Conservation (phyloP, 73 alveolate genomes). For the Uronychia setigera region DNA sequence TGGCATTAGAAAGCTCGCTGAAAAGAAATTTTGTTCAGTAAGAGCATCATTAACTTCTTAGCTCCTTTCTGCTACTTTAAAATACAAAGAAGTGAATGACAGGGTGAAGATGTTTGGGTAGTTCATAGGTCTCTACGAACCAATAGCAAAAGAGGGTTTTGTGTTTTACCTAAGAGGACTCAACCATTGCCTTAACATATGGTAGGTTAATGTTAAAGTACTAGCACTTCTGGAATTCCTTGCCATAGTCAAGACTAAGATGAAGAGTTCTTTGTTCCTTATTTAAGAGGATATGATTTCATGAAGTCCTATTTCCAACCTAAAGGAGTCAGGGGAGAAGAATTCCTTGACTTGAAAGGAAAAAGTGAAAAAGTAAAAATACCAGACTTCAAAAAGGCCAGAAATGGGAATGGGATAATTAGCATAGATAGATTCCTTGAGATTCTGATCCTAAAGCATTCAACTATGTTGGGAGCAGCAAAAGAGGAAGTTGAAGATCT, state of each 20-base stretch:
- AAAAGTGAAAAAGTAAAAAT: constrained; percentile 21
- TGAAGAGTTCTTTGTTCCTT: constrained; percentile 20
- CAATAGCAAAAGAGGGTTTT: constrained; percentile 35
- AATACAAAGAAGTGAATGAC: constrained; percentile 2
- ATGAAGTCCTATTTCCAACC: constrained; percentile 18
- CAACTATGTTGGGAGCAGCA: constrained; percentile 11
- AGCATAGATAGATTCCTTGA: constrained; percentile 13
- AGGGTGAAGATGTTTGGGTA: constrained; percentile 20
- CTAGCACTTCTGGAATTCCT: constrained; percentile 5
- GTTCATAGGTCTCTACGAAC: constrained; percentile 17
- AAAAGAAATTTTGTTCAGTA: constrained; percentile 15
- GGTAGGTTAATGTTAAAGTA: background rate
- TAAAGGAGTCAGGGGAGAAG: background rate
- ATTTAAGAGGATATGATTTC: constrained; percentile 30
- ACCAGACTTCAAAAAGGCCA: constrained; percentile 18
- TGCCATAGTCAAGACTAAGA: constrained; percentile 19
- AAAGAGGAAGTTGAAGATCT: constrained; percentile 23
- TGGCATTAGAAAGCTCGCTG: constrained; percentile 23
- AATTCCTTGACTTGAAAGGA: background rate
- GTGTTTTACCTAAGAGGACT: constrained; percentile 22
- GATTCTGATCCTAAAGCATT: constrained; percentile 11
- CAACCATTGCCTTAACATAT: constrained; percentile 9
- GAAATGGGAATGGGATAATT: constrained; percentile 16
- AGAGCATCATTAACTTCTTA: constrained; percentile 2
- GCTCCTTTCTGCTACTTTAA: constrained; percentile 6